Base-by-base conservation (phyloP, 1,139 yeast genomes). In the Saccharomyces hybrid region DNA sequence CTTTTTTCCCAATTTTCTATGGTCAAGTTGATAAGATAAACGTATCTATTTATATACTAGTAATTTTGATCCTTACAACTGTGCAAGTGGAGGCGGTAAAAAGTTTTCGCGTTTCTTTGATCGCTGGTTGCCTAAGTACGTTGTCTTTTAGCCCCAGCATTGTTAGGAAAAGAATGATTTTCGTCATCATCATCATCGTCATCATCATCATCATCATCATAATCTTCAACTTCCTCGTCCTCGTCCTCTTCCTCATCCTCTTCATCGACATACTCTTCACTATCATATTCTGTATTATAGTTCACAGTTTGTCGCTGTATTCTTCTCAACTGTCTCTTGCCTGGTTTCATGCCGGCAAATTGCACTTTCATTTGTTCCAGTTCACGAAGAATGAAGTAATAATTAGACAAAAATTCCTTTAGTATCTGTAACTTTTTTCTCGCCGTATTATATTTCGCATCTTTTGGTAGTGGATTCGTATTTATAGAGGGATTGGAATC, bases 401-500 rank as follows among this genome's bases (percentile, higher is more conserved):
- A 52, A 28, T 63, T 62, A 4, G 58, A 51, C 32, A 68, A 49
- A 50, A 58, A 65, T 3, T 62, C 65, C 50, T 61, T 63, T 47
- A 68, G 38, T 8, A 60, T 54, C 38, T 56, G 54, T 25, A 67
- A 52, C 54, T 63, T 66, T 34, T 59, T 59, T 54, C 70, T 63
- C 5, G 71, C 59, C 4, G 61, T 55, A 47, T 68, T 68, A 42
- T 61, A 68, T 50, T 65, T 65, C 6, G 64, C 56, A 51, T 65
- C 70, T 47, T 64, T 68, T 42, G 70, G 70, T 8, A 68, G 51
- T 25, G 70, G 70, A 47, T 62, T 62, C 34, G 58, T 65, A 50
- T 66, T 67, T 8, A 63, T 57, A 7, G 47, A 44, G 38, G 28
- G 38, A 6, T 47, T 30, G 9, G 49, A 47, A 26, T 47, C 32